These are phyloP conservation scores for Lodderomyces jiufengensis DNA, from an alignment of 1,139 yeast species.

Conservation along the genomic window DNA sequence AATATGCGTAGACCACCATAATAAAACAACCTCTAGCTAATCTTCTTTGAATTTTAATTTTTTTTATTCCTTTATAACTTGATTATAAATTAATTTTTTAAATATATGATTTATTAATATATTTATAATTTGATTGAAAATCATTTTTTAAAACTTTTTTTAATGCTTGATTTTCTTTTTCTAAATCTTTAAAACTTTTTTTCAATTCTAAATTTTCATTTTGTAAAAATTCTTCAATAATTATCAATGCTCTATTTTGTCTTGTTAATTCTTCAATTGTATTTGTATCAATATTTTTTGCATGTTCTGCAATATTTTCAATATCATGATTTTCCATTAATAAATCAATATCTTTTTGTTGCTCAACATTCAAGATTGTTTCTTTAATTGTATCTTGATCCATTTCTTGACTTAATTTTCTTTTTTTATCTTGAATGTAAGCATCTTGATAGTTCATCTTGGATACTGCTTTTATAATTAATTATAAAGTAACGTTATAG, in stretches of 20 bases:
- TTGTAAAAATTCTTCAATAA: conserved; percentile 13
- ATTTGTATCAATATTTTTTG: conserved; percentile 2
- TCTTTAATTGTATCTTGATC: conserved; percentile 12
- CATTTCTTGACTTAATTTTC: conserved; percentile 13
- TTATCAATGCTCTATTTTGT: conserved; percentile 11
- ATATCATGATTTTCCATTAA: conserved; percentile 9
- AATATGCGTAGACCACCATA: too few relatives aligned
- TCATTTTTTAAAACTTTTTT: conserved; percentile 13
- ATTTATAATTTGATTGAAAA: conserved; percentile 12
- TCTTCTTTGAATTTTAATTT: too few relatives aligned
- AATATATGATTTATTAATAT: conserved; percentile 4
- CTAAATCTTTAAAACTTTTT: conserved; percentile 9
- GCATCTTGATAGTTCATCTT: conserved; percentile 15
- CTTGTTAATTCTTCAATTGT: conserved; percentile 11
- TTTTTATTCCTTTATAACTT: neutral
- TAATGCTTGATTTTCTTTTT: conserved; percentile 12
- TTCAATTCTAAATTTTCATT: conserved; percentile 13
- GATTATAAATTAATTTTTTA: too few relatives aligned
- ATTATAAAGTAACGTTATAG: too few relatives aligned
- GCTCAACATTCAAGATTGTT: conserved; percentile 11
- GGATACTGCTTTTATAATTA: conserved; percentile 7
- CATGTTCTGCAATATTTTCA: conserved; percentile 6
- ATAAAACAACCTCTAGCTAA: too few relatives aligned
- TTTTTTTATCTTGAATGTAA: conserved; percentile 12
- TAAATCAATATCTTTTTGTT: conserved; percentile 10